Percentiles rank a stretch among this genome's conserved stretches.
Evolutionary conservation across 1,139 yeast species (phyloP).

Genomic region (Schizosaccharomyces versatilis): DNA sequence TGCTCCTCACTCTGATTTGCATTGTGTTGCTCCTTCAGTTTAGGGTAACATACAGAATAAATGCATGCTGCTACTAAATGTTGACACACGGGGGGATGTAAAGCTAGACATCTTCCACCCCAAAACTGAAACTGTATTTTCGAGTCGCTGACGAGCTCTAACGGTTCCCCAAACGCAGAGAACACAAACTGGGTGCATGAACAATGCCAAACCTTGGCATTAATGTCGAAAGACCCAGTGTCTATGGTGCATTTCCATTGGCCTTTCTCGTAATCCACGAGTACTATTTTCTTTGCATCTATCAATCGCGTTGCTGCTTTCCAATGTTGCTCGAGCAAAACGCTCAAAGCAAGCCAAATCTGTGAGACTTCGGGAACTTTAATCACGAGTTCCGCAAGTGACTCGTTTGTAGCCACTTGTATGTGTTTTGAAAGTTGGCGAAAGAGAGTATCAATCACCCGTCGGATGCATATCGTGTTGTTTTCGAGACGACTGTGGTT

Average conservation of each 20-base stretch:
- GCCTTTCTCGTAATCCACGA: not conserved
- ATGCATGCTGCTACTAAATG: not conserved
- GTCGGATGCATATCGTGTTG: too few relatives aligned
- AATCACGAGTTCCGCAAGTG: too few relatives aligned
- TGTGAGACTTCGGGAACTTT: too few relatives aligned
- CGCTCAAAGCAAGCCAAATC: not conserved
- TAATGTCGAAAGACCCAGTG: not conserved
- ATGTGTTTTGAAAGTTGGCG: too few relatives aligned
- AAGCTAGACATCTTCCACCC: conserved; percentile 1
- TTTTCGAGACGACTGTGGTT: too few relatives aligned
- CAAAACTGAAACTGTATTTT: not conserved
- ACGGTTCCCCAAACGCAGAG: not conserved
- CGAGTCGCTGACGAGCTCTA: not conserved
- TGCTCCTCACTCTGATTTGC: too few relatives aligned
- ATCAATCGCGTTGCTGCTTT: not conserved
- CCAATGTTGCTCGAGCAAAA: not conserved
- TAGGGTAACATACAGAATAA: conserved; percentile 10
- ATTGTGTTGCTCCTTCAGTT: too few relatives aligned
- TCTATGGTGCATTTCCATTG: conserved; percentile 1
- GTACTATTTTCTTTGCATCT: not conserved
- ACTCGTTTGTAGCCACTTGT: too few relatives aligned
- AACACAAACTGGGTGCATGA: not conserved
- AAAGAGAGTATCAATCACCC: too few relatives aligned
- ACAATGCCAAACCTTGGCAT: not conserved
- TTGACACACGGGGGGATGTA: not conserved